Evolutionary conservation across 768 basidiomycete genomes (phyloP).

Genomic region (Dentipellis fragilis): DNA sequence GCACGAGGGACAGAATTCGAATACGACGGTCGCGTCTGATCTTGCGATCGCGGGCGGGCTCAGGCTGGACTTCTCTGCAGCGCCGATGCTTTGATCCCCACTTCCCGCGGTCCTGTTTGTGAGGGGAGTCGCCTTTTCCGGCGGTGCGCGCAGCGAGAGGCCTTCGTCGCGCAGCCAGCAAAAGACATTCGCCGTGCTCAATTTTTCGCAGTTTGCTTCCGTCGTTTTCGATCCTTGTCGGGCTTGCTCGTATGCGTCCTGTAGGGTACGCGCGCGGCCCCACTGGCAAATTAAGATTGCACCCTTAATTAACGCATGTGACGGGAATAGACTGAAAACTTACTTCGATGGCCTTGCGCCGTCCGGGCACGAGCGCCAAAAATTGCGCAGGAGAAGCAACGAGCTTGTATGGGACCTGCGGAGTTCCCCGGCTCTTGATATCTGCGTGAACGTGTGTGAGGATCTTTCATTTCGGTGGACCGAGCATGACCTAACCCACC

Average conservation of each 20-base stretch:
- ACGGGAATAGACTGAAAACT: slow-evolving; percentile 7
- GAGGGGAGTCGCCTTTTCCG: slow-evolving; percentile 6
- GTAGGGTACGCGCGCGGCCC: slow-evolving; percentile 33
- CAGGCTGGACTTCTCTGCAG: not conserved
- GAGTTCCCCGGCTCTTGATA: slow-evolving; percentile 21
- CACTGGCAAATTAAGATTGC: slow-evolving; percentile 22
- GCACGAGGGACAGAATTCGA: not conserved
- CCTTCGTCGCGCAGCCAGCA: slow-evolving; percentile 34
- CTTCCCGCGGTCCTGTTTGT: too few relatives aligned
- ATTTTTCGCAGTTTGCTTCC: slow-evolving; percentile 10
- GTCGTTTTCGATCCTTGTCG: slow-evolving; percentile 14
- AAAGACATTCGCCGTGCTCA: slow-evolving; percentile 34
- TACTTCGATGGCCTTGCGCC: slow-evolving; percentile 41
- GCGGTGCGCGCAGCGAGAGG: slow-evolving; percentile 25
- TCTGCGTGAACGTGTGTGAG: slow-evolving; percentile 19
- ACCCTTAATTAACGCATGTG: not conserved
- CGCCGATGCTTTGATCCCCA: not conserved
- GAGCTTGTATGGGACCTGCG: slow-evolving; percentile 29
- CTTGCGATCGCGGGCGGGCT: not conserved
- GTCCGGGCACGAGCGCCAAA: slow-evolving; percentile 27
- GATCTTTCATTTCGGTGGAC: not conserved
- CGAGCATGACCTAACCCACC: slow-evolving; percentile 18
- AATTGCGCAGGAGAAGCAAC: slow-evolving; percentile 26
- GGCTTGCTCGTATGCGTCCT: slow-evolving; percentile 26
- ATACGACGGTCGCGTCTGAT: not conserved